Base-by-base conservation (phyloP, 169 alveolate species). In the Plasmodium falciparum region DNA sequence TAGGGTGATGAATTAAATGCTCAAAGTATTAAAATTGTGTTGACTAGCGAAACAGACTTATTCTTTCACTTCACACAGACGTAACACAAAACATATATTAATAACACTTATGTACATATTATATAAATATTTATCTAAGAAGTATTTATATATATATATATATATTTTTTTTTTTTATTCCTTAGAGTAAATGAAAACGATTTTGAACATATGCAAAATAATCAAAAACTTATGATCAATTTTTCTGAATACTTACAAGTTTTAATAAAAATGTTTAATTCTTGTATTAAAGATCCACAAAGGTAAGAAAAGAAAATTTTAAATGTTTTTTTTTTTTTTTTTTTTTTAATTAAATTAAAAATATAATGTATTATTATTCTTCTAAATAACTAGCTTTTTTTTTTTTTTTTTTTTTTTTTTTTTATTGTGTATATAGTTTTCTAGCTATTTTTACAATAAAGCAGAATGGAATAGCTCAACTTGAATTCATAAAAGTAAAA, bases 281-380 rank as follows among this genome's bases (percentile, higher is more conserved):
- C 97, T 50, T 97, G 99, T 93, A 96, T 97, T 80, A 96, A 96
- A 91, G 99, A 96, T 70, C 99, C 99, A 26, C 97, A 97, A 39
- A 88, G 96, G 94, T 95, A 65, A 9, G 7, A 20, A 63, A 61
- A 86, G 22, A 22, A 45, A 22, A 17, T 22, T 50, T 15, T 65
- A 12, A 24, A 45, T 39, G 8, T 15, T 52, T 50, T 39, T 39
- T 20, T 4, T 15, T 49, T 24, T 59, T 50, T 29, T 33, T 22
- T 66, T 17, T 67, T 66, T 43, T 26, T 43, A n/a, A 73, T 70
- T 65, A 22, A 17, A 15, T 33, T 22, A 9, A 47, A 71, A 26
- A 62, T 3, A 22, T 39, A 17, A 3, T 9, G 13, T 62, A 62
- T 39, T 5, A 39, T 39, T 39, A 39, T 7, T 39, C 47, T 5